These are phyloP conservation scores for Astrocystis sublimbata DNA, from an alignment of 495 filamentous ascomycete species.

Conservation along the genomic window DNA sequence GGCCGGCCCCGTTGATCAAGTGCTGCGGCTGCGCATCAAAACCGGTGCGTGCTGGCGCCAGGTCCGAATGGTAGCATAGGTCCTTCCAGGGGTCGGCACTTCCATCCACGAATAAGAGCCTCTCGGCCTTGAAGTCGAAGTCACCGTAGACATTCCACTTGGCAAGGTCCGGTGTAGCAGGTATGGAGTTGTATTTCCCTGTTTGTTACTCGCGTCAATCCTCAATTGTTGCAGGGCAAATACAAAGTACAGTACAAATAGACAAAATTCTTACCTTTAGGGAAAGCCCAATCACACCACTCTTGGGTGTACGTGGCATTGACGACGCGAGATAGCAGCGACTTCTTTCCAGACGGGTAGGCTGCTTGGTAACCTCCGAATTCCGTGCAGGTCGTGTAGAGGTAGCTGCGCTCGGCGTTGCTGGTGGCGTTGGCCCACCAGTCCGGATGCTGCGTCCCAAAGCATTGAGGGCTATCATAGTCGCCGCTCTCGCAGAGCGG, in stretches of 20 bases:
- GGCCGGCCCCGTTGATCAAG: conserved; percentile 43
- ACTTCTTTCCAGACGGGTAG: conserved; percentile 29
- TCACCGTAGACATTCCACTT: conserved; percentile 42
- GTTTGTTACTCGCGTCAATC: not conserved
- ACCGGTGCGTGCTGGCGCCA: conserved; percentile 29
- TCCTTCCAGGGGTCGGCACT: conserved; percentile 42
- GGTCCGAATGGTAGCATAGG: conserved; percentile 41
- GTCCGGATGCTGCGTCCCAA: conserved; percentile 44
- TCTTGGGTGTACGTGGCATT: conserved; percentile 48
- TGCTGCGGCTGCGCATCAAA: conserved; percentile 39
- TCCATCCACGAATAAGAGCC: conserved; percentile 47
- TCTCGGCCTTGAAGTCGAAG: conserved; percentile 37
- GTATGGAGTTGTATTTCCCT: conserved; percentile 41
- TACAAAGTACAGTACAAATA: too few relatives aligned
- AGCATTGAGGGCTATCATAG: conserved; percentile 41
- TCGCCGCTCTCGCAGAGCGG: conserved; percentile 40
- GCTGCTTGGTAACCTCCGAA: conserved; percentile 45
- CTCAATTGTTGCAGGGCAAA: too few relatives aligned
- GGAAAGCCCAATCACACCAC: conserved; percentile 51
- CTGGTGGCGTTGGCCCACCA: conserved; percentile 40
- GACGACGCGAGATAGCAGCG: conserved; percentile 40
- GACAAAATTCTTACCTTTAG: conserved; percentile 10
- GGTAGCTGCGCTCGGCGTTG: conserved; percentile 34
- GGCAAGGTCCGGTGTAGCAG: conserved; percentile 36
- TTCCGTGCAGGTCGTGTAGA: conserved; percentile 46